A percentile compares a stretch with the other conserved stretches of the same genome.
phyloP scores from a whole-genome alignment of 2,329 filamentous ascomycete genomes.

The Tympanopsis confertula region DNA sequence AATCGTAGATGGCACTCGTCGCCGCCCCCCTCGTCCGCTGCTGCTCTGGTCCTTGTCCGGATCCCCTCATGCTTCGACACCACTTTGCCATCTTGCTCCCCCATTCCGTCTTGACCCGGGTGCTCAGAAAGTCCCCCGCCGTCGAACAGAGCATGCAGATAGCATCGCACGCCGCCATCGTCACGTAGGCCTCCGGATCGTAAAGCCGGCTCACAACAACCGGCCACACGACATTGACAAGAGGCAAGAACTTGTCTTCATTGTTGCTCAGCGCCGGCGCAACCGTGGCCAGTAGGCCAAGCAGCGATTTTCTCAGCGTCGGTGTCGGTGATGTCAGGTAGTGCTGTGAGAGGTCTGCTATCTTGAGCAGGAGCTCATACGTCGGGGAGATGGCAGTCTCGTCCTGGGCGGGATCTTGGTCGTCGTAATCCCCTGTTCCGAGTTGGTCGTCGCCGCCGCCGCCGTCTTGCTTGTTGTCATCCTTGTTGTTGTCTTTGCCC shows the following conservation, averaged over 20 bases:
- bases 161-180: conserved; percentile 57
- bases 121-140: conserved; percentile 71
- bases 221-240: conserved; percentile 86
- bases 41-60: conserved; percentile 5
- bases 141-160: conserved; percentile 56
- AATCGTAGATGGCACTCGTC: conserved; percentile 6
- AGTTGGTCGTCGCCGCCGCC: conserved; percentile 15
- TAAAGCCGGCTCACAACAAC: conserved; percentile 59
- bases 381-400: conserved; percentile 63
- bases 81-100: conserved; percentile 36
- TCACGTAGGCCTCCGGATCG: conserved; percentile 57
- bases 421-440: conserved; percentile 13
- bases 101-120: conserved; percentile 68
- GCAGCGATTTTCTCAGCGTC: conserved; percentile 63
- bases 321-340: conserved; percentile 81
- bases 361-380: conserved; percentile 70
- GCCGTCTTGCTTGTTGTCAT: conserved; percentile 19
- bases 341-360: conserved; percentile 75
- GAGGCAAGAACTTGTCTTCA: conserved; percentile 73
- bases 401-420: conserved; percentile 30
- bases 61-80: conserved; percentile 31
- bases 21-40: conserved; percentile 4
- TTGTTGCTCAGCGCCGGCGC: conserved; percentile 62
- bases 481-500: conserved; percentile 20
- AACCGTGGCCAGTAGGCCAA: conserved; percentile 65